A percentile compares a stretch with the other conserved stretches of the same genome.
phyloP scores from a whole-genome alignment of 768 basidiomycete genomes.

The Mycena albidolilacea region DNA sequence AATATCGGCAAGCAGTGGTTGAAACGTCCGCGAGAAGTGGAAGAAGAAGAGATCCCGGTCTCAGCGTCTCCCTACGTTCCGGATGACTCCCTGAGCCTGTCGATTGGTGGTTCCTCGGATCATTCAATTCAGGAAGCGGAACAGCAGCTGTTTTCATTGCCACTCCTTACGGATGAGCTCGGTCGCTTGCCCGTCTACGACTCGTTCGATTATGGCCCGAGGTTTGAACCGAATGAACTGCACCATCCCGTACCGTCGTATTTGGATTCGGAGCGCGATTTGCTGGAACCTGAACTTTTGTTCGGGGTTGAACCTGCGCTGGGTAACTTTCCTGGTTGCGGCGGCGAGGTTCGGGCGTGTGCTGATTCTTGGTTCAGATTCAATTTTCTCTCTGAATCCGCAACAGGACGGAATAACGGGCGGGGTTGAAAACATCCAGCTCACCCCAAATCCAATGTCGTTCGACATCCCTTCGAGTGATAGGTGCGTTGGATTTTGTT shows the following conservation, averaged over 20 bases:
- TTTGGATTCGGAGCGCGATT: background rate
- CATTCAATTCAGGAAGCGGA: background rate
- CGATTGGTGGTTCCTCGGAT: background rate
- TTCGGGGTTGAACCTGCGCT: background rate
- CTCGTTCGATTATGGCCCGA: slow-evolving; percentile 1
- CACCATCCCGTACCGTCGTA: background rate
- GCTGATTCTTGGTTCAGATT: background rate
- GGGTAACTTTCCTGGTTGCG: background rate
- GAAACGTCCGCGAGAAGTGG: background rate
- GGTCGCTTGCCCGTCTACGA: slow-evolving; percentile 8
- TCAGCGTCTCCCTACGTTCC: background rate
- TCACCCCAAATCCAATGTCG: background rate
- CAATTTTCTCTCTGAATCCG: background rate
- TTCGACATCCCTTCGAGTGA: background rate
- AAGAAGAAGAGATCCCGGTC: too few relatives aligned
- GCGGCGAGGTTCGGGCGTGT: too few relatives aligned
- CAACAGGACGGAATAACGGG: background rate
- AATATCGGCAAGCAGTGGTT: background rate
- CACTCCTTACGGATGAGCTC: background rate
- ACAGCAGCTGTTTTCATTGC: background rate
- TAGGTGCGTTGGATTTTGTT: background rate
- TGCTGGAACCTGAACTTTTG: background rate
- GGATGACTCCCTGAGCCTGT: background rate
- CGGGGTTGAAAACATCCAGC: background rate
- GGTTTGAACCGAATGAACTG: background rate